These are phyloP conservation scores for Hemisphaericaspora subhashii DNA, from an alignment of 1,139 yeast species.

Conservation along the genomic window DNA sequence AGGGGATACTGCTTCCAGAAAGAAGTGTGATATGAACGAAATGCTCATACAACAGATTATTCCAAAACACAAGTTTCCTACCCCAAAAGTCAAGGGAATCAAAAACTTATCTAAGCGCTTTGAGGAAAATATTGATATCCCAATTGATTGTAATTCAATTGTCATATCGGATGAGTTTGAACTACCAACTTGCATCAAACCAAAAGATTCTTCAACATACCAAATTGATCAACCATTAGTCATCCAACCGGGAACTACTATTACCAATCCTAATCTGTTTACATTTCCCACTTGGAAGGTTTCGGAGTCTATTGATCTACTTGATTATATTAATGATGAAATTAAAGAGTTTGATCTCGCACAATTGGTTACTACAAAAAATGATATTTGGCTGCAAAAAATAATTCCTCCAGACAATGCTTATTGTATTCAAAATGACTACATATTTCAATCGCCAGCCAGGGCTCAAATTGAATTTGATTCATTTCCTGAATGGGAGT, in stretches of 20 bases:
- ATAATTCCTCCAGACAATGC: not conserved
- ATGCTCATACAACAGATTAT: not conserved
- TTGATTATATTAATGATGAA: constrained; percentile 1
- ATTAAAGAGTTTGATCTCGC: not conserved
- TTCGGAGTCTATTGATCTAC: constrained; percentile 4
- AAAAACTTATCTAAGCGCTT: not conserved
- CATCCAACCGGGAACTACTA: no score
- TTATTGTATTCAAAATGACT: not conserved
- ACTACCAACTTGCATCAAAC: not conserved
- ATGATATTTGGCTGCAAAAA: not conserved
- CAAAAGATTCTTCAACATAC: not conserved
- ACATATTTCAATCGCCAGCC: not conserved
- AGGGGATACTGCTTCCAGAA: not conserved
- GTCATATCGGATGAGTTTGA: not conserved
- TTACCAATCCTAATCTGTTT: not conserved
- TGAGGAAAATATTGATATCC: not conserved
- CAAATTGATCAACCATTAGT: not conserved
- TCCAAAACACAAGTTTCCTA: not conserved
- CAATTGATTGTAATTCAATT: not conserved
- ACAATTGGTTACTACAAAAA: not conserved
- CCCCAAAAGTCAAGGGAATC: not conserved
- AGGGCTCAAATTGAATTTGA: not conserved
- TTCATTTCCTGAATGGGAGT: constrained; percentile 1
- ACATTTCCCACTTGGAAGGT: constrained; percentile 4
- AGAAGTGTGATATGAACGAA: not conserved